A percentile compares a stretch with the other conserved stretches of the same genome.
Conservation (phyloP, 2,329 filamentous ascomycete species). For the Exophiala oligosperma region DNA sequence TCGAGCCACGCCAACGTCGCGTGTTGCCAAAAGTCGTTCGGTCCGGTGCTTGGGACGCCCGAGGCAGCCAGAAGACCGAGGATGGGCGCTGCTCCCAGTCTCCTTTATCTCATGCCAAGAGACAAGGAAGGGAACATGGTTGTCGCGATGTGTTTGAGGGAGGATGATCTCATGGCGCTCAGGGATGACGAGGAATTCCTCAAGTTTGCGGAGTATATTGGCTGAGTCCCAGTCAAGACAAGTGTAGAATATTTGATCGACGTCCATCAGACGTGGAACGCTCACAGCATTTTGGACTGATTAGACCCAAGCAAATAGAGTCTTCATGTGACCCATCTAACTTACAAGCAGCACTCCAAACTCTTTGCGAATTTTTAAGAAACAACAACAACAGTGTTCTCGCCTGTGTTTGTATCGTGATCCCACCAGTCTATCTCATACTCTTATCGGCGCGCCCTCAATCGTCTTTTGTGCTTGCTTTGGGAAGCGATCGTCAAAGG, state of each 20-base stretch:
- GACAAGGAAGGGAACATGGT: constrained; percentile 45
- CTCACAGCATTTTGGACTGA: background rate
- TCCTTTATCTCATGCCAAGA: constrained; percentile 54
- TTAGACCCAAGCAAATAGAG: background rate
- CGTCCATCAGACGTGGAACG: background rate
- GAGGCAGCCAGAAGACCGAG: constrained; percentile 50
- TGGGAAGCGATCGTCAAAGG: background rate
- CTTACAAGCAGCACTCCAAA: too few relatives aligned
- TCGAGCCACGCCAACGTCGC: too few relatives aligned
- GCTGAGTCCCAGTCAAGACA: too few relatives aligned
- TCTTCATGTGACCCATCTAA: too few relatives aligned
- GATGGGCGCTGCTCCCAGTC: constrained; percentile 48
- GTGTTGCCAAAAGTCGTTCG: constrained; percentile 48
- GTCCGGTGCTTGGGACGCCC: constrained; percentile 47
- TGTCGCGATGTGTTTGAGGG: constrained; percentile 47
- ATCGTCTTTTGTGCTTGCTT: background rate
- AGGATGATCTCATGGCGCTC: constrained; percentile 50
- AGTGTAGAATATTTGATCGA: too few relatives aligned
- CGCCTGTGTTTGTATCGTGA: too few relatives aligned
- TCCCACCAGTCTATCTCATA: too few relatives aligned
- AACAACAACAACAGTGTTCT: too few relatives aligned
- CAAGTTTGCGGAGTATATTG: constrained; percentile 35
- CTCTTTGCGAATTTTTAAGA: too few relatives aligned
- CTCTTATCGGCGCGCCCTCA: too few relatives aligned
- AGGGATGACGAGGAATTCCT: constrained; percentile 45